Evolutionary conservation across 306 rosid genomes (phyloP).

Genomic region (Lotus japonicus): DNA sequence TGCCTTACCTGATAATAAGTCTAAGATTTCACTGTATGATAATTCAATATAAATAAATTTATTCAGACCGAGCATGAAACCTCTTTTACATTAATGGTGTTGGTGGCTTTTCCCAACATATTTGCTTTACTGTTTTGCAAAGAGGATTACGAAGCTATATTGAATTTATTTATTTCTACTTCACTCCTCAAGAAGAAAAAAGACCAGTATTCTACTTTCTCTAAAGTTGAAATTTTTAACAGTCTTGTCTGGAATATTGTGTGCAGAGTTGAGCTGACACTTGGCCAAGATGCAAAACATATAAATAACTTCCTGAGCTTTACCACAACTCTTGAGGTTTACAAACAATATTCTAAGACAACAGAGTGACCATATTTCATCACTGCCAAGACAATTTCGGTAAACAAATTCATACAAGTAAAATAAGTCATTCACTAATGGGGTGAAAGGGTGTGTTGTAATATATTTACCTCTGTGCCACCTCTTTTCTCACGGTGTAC

Average conservation of each 20-base stretch:
- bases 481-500: constrained; percentile 89
- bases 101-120: too few species aligned
- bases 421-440: constrained; percentile 2
- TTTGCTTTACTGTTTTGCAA: too few species aligned
- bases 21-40: not conserved
- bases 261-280: not conserved
- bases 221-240: not conserved
- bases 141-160: too few species aligned
- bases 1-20: constrained; percentile 11
- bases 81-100: not conserved
- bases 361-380: not conserved
- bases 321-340: not conserved
- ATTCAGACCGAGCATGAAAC: not conserved
- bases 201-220: not conserved
- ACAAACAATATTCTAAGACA: not conserved
- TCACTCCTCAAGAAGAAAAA: too few species aligned
- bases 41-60: not conserved
- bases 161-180: too few species aligned
- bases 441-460: not conserved
- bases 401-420: not conserved
- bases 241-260: not conserved
- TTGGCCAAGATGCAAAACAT: not conserved
- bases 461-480: constrained; percentile 79
- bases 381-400: not conserved
- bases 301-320: constrained; percentile 4